A percentile compares a stretch with the other conserved stretches of the same genome.
phyloP scores from a whole-genome alignment of 106 monocot species.

The Apostasia ramifera region DNA sequence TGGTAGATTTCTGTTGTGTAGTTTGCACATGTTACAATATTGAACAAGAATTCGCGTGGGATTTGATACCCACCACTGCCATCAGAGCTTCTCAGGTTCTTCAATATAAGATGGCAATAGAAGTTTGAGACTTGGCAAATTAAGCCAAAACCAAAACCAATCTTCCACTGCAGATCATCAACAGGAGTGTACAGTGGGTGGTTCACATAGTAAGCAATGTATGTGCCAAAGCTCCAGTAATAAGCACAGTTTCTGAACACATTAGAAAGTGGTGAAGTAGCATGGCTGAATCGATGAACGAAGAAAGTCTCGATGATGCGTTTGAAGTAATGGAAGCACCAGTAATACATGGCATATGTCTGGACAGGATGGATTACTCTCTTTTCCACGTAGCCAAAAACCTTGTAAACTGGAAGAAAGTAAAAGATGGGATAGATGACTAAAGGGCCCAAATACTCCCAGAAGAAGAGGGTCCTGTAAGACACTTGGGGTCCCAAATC shows the following conservation, averaged over 20 bases:
- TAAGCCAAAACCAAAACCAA: constrained; percentile 67
- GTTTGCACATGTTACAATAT: constrained; percentile 77
- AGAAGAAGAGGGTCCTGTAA: constrained; percentile 92
- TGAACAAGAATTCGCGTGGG: constrained; percentile 74
- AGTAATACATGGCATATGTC: constrained; percentile 84
- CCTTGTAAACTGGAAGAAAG: constrained; percentile 79
- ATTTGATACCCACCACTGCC: constrained; percentile 76
- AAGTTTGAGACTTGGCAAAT: constrained; percentile 79
- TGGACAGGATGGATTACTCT: constrained; percentile 64
- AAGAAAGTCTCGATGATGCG: constrained; percentile 93
- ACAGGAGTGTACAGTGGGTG: constrained; percentile 80
- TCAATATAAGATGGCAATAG: constrained; percentile 72
- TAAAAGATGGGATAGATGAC: constrained; percentile 86
- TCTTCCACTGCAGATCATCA: constrained; percentile 64
- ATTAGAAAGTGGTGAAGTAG: constrained; percentile 86
- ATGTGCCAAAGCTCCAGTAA: constrained; percentile 83
- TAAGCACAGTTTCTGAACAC: constrained; percentile 89
- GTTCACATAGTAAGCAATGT: constrained; percentile 79
- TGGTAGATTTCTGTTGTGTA: constrained; percentile 93
- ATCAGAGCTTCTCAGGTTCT: constrained; percentile 66
- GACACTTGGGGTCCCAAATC: constrained; percentile 76
- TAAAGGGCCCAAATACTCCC: constrained; percentile 82
- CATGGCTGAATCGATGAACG: constrained; percentile 92
- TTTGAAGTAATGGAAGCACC: constrained; percentile 91
- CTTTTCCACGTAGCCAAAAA: constrained; percentile 61